Conservation (phyloP, 2,329 filamentous ascomycete species). For the Colletotrichum sp. region DNA sequence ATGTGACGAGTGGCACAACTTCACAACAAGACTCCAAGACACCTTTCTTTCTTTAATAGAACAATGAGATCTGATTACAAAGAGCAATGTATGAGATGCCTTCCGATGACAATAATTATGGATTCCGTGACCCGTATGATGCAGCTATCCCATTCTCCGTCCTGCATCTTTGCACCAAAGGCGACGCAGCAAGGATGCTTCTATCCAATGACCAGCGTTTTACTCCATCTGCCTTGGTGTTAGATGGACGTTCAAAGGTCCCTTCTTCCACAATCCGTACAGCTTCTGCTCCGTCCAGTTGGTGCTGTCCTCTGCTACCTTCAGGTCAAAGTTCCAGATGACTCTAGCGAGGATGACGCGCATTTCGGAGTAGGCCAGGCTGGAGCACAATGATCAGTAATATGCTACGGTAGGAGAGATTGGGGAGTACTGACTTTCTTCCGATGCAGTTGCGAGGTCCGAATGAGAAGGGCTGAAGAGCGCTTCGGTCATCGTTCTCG, state of each 20-base stretch:
- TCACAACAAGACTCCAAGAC: background rate
- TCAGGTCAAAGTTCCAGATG: slow-evolving; percentile 51
- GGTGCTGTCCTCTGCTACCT: slow-evolving; percentile 34
- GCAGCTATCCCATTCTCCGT: background rate
- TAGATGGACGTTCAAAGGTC: slow-evolving; percentile 3
- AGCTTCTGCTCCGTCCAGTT: slow-evolving; percentile 37
- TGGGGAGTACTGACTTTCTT: slow-evolving; percentile 41
- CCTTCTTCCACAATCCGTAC: slow-evolving; percentile 7
- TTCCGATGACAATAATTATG: background rate
- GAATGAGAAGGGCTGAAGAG: slow-evolving; percentile 51
- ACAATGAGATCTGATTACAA: background rate
- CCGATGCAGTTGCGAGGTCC: slow-evolving; percentile 57
- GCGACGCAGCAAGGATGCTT: background rate
- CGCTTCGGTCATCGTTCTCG: slow-evolving; percentile 31
- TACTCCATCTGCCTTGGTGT: background rate
- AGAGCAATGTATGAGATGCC: background rate
- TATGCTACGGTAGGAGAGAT: background rate
- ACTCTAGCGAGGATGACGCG: slow-evolving; percentile 49
- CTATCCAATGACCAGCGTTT: background rate
- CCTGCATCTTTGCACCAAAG: background rate
- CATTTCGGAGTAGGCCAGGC: slow-evolving; percentile 54
- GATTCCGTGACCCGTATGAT: background rate
- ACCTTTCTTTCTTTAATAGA: background rate
- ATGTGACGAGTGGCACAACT: background rate
- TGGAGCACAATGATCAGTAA: background rate